Evolutionary conservation across 352 stramenopile species (phyloP), one percentile per base, ranked within the genome.

Genomic region (Globisporangium nunn): DNA sequence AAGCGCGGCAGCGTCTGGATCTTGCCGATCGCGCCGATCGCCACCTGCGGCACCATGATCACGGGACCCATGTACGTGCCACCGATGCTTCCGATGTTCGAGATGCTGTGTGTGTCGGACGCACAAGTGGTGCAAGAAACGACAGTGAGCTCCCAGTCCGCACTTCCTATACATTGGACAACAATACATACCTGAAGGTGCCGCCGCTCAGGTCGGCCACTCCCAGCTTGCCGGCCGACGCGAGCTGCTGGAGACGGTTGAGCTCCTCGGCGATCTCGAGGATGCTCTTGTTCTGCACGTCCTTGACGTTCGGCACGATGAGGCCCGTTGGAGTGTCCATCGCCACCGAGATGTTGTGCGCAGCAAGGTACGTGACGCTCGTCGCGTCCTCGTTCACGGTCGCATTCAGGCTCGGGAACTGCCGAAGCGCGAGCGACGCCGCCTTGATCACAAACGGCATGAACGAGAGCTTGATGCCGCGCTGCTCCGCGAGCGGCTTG

Each of bases 361-460:
- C 69, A 2, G 75, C 78, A 41, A 98, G 69, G 52, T 98, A 79
- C 6, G 78, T 96, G 44, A 99, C 66, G 41, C 83, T 77, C 31
- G 80, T 91, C 50, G 89, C 72, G 41, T 94, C 87, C 14, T 83
- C 72, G 52, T 85, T 95, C 18, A 97, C 86, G 14, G 81, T 91
- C 40, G 91, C 83, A 62, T 99, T 99, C 31, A 99, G 65, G 10
- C 83, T 74, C 14, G 97, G 97, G 69, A 92, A 98, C 51, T 97
- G 74, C 52, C 83, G 90, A 23, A 99, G 78, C 40, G 96, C 95
- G 35, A 99, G 71, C 47, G 85, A 98, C 39, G 86, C 74, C 14
- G 96, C 96, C 70, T 95, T 99, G 71, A 99, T 92, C 50, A 98
- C 84, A 64, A 99, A 96, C 40, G 96, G 96, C 76, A 99, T 88